Percentiles rank a stretch among this genome's conserved stretches.
These are phyloP conservation scores for Neonectria ditissima DNA, from an alignment of 2,329 filamentous ascomycete species.

Conservation along the genomic window DNA sequence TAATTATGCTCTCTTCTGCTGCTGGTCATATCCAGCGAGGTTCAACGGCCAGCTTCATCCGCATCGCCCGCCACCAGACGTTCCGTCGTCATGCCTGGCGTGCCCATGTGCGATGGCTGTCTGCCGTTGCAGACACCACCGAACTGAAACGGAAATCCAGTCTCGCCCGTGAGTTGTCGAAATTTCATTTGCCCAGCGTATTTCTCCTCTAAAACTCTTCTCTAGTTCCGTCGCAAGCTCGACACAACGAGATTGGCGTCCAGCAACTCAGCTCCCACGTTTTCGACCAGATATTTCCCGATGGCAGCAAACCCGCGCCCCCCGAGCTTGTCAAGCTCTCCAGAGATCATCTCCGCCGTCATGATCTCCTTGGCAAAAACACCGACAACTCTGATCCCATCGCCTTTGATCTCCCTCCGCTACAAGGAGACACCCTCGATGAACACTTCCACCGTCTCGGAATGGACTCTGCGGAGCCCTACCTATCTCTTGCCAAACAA, in stretches of 20 bases:
- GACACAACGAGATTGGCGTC: constrained; percentile 93
- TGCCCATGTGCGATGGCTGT: constrained; percentile 59
- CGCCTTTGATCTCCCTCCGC: constrained; percentile 83
- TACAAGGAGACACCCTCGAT: constrained; percentile 86
- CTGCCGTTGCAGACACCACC: constrained; percentile 47
- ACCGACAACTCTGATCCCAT: constrained; percentile 81
- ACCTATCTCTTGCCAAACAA: constrained; percentile 77
- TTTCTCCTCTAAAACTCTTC: constrained; percentile 8
- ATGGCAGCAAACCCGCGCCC: constrained; percentile 66
- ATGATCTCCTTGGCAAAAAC: constrained; percentile 92
- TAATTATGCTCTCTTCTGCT: constrained; percentile 47
- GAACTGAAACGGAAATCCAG: constrained; percentile 39
- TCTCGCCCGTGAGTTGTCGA: constrained; percentile 56
- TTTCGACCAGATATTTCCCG: constrained; percentile 84
- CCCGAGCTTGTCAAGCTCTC: constrained; percentile 82
- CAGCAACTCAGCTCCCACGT: constrained; percentile 91
- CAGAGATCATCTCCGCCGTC: constrained; percentile 82
- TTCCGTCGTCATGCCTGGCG: constrained; percentile 52
- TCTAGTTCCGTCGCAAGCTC: constrained; percentile 66
- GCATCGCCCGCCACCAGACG: constrained; percentile 62
- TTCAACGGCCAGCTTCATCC: constrained; percentile 61
- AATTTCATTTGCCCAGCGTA: background rate
- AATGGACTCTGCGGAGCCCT: constrained; percentile 87
- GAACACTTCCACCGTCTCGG: constrained; percentile 95
- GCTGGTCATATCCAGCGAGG: constrained; percentile 55